Base-by-base conservation (phyloP, 1,284 basidiomycete species). In the Porodaedalea pini region DNA sequence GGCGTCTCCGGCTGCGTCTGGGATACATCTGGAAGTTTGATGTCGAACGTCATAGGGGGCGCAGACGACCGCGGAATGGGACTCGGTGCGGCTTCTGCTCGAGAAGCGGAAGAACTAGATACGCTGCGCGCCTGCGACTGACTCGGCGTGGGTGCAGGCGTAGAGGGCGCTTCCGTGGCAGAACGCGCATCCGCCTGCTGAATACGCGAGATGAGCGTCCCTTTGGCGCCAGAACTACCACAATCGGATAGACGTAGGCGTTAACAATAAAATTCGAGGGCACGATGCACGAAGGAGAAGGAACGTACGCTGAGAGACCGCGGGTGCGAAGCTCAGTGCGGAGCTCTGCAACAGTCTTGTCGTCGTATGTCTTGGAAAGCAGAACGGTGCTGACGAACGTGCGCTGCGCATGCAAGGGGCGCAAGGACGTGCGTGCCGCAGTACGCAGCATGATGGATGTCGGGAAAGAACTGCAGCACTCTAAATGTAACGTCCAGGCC, bases 301-400 rank as follows among this genome's bases (percentile, higher is more conserved):
- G 55, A 37, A 75, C 86, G 57, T 73, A 86, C 83, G 76, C 72
- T 49, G 84, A 76, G 23, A 92, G 71, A 51, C 86, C 86, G 51
- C 87, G 81, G 51, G 71, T 70, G 68, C 78, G 87, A 47, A 86
- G 79, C 69, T 90, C 85, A 56, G 78, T 75, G 68, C 80, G 82
- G 51, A 91, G 78, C 45, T 80, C 77, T 7, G 75, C 73, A 52
- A 87, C 71, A 48, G 81, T 80, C 67, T 85, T 78, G 69, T 77
- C 81, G 69, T 83, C 81, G 78, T 83, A 86, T 57, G 81, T 77
- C 59, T 80, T 79, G 43, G 77, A 79, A 60, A 89, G 78, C 39
- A 90, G 78, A 29, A 86, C 83, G 8, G 86, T 79, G 7, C 86
- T 89, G 40, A 83, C 86, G 56, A 90, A 77, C 11, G 57, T 45